Evolutionary conservation across 371 early-diverging fungal species (phyloP), one percentile per base, ranked within the genome.

Genomic region (Parasitella parasitica): DNA sequence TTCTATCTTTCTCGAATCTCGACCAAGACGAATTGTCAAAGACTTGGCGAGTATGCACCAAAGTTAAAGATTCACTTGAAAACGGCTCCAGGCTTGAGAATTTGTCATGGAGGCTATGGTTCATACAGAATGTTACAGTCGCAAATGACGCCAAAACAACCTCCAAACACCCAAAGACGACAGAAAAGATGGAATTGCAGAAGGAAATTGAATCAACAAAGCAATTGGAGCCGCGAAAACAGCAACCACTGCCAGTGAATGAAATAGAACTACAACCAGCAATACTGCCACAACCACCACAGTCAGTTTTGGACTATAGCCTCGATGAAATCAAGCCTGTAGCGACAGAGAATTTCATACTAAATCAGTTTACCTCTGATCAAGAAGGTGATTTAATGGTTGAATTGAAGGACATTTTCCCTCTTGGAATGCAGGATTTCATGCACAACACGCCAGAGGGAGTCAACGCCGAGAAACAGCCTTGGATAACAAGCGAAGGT

Each of bases 101-200:
- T 70, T 81, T 95, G 59, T 88, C 91, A 11, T 95, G 95, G 95
- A 78, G 95, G 30, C 74, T 94, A 39, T 92, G 93, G 94, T 89
- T 91, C 61, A 78, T 92, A 64, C 91, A 90, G 38, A 83, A 91
- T 60, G 76, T 83, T 22, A 73, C 84, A 61, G 69, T 66, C 7
- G 54, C 57, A 16, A 60, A 67, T 41, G 64, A 64, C 39, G 60
- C 54, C 39, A 70, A 63, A 58, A 27, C 49, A 49, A 62, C 30
- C 28, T 32, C 36, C 24, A 55, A 56, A 24, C 26, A 26, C n/a
- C 28, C 15, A 20, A 27, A 24, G 8, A 37, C 61, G 41, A 59
- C 52, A 27, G 39, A 54, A 43, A 41, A 61, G 18, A 54, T 69
- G 55, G 56, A 49, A 20, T 38, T 16, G 9, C 32, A 34, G 18